Evolutionary conservation across 192 early-diverging fungal genomes (phyloP).

Genomic region (Coemansia sp.): DNA sequence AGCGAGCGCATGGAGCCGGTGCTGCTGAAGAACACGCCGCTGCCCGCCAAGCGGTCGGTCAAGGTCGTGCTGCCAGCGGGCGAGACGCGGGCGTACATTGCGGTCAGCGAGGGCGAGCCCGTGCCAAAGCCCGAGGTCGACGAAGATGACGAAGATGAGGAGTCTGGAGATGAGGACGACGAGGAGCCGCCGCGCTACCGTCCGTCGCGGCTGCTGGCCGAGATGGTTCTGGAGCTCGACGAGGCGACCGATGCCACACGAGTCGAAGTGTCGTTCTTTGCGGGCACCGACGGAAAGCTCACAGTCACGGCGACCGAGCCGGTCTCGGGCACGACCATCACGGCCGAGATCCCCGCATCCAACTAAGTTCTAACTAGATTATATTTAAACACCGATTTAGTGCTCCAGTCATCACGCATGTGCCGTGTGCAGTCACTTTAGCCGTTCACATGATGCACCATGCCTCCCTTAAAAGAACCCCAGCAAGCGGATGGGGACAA

Average conservation of each 20-base stretch:
- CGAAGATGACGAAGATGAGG: slow-evolving; percentile 57
- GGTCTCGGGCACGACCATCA: slow-evolving; percentile 46
- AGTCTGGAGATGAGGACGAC: slow-evolving; percentile 24
- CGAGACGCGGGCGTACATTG: slow-evolving; percentile 68
- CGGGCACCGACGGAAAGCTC: slow-evolving; percentile 35
- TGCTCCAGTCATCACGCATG: no score
- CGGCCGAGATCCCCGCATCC: slow-evolving; percentile 32
- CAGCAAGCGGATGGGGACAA: no score
- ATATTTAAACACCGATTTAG: neutral
- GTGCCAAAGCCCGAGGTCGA: slow-evolving; percentile 51
- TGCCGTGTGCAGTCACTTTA: no score
- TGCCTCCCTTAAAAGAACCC: no score
- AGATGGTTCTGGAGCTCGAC: slow-evolving; percentile 48
- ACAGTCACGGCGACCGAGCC: slow-evolving; percentile 50
- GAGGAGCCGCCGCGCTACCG: slow-evolving; percentile 28
- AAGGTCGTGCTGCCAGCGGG: slow-evolving; percentile 64
- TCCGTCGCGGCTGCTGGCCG: slow-evolving; percentile 45
- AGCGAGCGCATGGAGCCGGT: slow-evolving; percentile 74
- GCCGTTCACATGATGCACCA: no score
- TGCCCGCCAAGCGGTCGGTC: slow-evolving; percentile 78
- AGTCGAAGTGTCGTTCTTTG: slow-evolving; percentile 49
- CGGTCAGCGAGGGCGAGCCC: slow-evolving; percentile 80
- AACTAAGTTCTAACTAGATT: neutral
- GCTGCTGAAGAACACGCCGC: slow-evolving; percentile 78
- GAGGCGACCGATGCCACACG: slow-evolving; percentile 29